Evolutionary conservation across 1,139 yeast species (phyloP).

Genomic region (Geotrichum klebahnii): DNA sequence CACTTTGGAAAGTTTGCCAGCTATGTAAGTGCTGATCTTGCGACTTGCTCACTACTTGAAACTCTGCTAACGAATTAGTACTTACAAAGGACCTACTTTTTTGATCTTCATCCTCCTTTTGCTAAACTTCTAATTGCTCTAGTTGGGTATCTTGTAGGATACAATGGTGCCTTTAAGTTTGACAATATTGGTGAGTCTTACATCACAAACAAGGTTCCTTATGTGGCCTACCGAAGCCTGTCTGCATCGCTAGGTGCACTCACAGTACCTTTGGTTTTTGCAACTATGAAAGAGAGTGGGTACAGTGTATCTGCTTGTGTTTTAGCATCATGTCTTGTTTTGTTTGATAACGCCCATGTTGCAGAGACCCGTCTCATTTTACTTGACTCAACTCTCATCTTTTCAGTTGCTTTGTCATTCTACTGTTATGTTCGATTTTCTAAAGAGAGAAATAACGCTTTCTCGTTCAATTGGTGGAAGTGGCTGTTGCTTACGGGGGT

Average conservation of each 20-base stretch:
- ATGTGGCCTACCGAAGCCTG: conserved; percentile 76
- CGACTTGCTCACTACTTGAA: conserved; percentile 38
- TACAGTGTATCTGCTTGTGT: conserved; percentile 75
- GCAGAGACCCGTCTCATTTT: conserved; percentile 86
- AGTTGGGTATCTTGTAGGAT: conserved; percentile 85
- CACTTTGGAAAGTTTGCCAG: conserved; percentile 96
- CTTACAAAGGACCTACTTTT: conserved; percentile 45
- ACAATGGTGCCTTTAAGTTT: conserved; percentile 84
- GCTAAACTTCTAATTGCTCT: conserved; percentile 88
- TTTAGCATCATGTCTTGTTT: conserved; percentile 73
- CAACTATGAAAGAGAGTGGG: conserved; percentile 77
- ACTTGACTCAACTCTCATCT: conserved; percentile 81
- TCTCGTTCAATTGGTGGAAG: conserved; percentile 70
- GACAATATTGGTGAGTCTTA: conserved; percentile 87
- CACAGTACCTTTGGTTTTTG: conserved; percentile 77
- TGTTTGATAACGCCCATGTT: conserved; percentile 89
- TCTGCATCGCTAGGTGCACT: conserved; percentile 79
- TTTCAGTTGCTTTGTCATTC: conserved; percentile 75
- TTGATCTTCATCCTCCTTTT: conserved; percentile 98
- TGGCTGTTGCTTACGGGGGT: conserved; percentile 86
- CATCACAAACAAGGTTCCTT: conserved; percentile 73
- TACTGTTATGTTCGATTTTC: conserved; percentile 76
- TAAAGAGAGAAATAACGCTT: conserved; percentile 65
- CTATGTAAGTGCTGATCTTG: conserved; percentile 38
- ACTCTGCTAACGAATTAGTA: conserved; percentile 14